Evolutionary conservation across 352 stramenopile species (phyloP).

Genomic region (Phytophthora palmivora): DNA sequence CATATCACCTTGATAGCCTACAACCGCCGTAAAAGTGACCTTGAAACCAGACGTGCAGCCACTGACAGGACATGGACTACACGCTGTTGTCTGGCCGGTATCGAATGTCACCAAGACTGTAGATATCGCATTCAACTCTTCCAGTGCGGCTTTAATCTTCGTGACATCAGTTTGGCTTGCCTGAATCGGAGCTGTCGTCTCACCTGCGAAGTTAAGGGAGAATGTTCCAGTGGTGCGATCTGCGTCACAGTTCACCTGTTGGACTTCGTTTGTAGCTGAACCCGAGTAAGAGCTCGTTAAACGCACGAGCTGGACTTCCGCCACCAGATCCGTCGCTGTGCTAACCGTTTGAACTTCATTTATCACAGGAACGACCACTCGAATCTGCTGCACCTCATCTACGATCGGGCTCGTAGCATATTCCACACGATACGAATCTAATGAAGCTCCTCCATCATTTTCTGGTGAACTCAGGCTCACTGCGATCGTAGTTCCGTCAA

Average conservation of each 20-base stretch:
- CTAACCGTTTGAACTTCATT: slow-evolving; percentile 84
- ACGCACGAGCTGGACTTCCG: slow-evolving; percentile 92
- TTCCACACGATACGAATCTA: slow-evolving; percentile 94
- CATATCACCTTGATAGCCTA: slow-evolving; percentile 86
- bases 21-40: slow-evolving; percentile 90
- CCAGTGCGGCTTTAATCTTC: slow-evolving; percentile 86
- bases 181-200: slow-evolving; percentile 90
- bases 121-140: slow-evolving; percentile 91
- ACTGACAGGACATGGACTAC: slow-evolving; percentile 62
- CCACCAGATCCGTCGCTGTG: slow-evolving; percentile 60
- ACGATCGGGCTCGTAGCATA: slow-evolving; percentile 84
- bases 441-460: slow-evolving; percentile 82
- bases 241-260: slow-evolving; percentile 93
- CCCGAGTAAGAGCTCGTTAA: slow-evolving; percentile 83
- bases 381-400: slow-evolving; percentile 84
- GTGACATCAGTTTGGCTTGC: slow-evolving; percentile 70
- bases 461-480: slow-evolving; percentile 80
- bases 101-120: slow-evolving; percentile 85
- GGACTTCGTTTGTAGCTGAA: slow-evolving; percentile 73
- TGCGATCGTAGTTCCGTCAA: slow-evolving; percentile 90
- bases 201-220: slow-evolving; percentile 80
- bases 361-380: slow-evolving; percentile 61
- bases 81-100: slow-evolving; percentile 63
- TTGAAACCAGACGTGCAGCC: slow-evolving; percentile 80
- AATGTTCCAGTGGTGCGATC: slow-evolving; percentile 86